Percentiles rank a stretch among this genome's conserved stretches.
Evolutionary conservation across 73 alveolate genomes (phyloP).

Genomic region (Paramecium pentaurelia): DNA sequence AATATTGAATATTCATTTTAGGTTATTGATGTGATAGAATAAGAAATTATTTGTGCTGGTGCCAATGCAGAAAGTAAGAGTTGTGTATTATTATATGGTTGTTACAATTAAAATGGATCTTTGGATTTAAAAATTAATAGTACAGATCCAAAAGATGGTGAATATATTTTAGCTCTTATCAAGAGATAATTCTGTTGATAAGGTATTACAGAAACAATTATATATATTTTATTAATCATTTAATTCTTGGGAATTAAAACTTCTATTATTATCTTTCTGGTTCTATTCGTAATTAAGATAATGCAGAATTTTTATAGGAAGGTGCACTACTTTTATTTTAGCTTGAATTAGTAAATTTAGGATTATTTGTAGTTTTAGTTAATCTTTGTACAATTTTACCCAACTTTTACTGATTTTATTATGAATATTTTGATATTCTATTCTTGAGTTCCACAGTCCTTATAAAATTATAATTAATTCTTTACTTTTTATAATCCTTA

Average conservation of each 20-base stretch:
- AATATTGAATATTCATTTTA: not conserved
- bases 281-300: slow-evolving; percentile 26
- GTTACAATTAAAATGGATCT: slow-evolving; percentile 9
- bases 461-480: not conserved
- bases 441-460: slow-evolving; percentile 17
- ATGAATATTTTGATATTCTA: not conserved
- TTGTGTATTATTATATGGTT: slow-evolving; percentile 50
- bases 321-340: not conserved
- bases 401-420: not conserved
- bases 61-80: slow-evolving; percentile 27
- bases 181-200: not conserved
- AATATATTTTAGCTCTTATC: not conserved
- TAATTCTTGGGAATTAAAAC: slow-evolving; percentile 32
- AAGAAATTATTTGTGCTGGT: slow-evolving; percentile 58
- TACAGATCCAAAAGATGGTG: slow-evolving; percentile 8
- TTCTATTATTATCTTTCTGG: not conserved
- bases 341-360: not conserved
- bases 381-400: not conserved
- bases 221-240: slow-evolving; percentile 9
- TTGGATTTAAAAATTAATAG: slow-evolving; percentile 33
- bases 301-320: not conserved
- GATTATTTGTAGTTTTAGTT: not conserved
- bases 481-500: not conserved
- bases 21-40: slow-evolving; percentile 37
- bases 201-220: not conserved